Conservation (phyloP, 306 rosid genomes). For the Corylus americana region DNA sequence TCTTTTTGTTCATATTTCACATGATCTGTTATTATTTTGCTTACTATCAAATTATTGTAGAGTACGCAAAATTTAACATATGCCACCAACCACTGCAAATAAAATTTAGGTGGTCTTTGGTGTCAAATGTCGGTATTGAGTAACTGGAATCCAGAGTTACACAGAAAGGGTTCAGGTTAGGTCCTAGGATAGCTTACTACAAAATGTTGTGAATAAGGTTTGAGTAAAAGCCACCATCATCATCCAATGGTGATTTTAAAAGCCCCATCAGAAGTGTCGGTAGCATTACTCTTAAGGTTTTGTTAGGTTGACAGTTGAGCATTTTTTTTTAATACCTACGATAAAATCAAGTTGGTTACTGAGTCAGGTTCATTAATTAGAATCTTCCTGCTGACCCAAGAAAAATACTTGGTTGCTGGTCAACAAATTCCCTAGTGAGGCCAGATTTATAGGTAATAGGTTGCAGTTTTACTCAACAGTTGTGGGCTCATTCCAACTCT, state of each 20-base stretch:
- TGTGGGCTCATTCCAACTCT: conserved; percentile 11
- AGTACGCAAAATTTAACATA: not conserved
- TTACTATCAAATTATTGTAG: not conserved
- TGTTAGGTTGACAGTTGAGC: not conserved
- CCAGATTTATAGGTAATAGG: not conserved
- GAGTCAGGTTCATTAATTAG: not conserved
- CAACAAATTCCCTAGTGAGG: not conserved
- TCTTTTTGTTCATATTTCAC: not conserved
- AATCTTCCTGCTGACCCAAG: not conserved
- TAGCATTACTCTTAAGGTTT: not conserved
- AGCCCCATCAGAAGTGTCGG: too few relatives aligned
- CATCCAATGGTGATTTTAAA: too few relatives aligned
- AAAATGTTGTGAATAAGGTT: not conserved
- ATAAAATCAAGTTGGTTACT: not conserved
- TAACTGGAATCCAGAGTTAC: not conserved
- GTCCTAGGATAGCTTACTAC: not conserved
- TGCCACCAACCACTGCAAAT: conserved; percentile 1
- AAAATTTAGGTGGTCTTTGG: not conserved
- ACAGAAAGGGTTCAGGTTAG: not conserved
- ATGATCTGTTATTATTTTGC: not conserved
- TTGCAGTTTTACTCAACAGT: not conserved
- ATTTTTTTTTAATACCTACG: not conserved
- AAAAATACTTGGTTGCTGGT: not conserved
- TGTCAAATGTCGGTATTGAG: not conserved
- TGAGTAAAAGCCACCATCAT: too few relatives aligned